Evolutionary conservation across 768 basidiomycete species (phyloP).

Genomic region (Tremella fuciformis): DNA sequence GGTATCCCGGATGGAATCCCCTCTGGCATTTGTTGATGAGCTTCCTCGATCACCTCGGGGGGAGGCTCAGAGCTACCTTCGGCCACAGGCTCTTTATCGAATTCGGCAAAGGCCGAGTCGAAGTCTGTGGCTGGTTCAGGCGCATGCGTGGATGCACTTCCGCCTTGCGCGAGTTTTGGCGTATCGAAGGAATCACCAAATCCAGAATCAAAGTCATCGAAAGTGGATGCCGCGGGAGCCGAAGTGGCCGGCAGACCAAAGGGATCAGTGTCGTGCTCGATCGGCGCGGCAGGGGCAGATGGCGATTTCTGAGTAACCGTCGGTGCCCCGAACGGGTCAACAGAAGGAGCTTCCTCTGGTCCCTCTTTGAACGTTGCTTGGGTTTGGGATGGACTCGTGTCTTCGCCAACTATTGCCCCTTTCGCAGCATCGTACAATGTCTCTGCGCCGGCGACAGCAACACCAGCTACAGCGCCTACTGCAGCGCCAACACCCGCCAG

Average conservation of each 20-base stretch:
- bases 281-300: neutral
- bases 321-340: constrained; percentile 26
- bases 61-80: neutral
- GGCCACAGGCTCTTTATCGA: constrained; percentile 19
- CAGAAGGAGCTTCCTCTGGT: constrained; percentile 6
- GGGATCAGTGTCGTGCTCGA: constrained; percentile 29
- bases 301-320: neutral
- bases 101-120: constrained; percentile 48
- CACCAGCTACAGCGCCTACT: constrained; percentile 28
- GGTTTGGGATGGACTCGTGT: neutral
- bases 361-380: neutral
- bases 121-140: constrained; percentile 39
- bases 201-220: constrained; percentile 39
- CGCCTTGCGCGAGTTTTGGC: constrained; percentile 10
- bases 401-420: constrained; percentile 20
- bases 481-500: constrained; percentile 38
- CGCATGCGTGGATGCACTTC: too few species aligned
- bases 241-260: constrained; percentile 19
- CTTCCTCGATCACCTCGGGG: neutral
- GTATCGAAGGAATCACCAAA: constrained; percentile 51
- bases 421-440: constrained; percentile 36
- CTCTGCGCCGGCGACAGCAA: constrained; percentile 30
- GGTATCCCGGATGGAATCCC: constrained; percentile 56
- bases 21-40: constrained; percentile 35
- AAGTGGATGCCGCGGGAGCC: neutral